A percentile compares a stretch with the other conserved stretches of the same genome.
Conservation (phyloP, 2,329 filamentous ascomycete genomes). For the Colletotrichum navitas region DNA sequence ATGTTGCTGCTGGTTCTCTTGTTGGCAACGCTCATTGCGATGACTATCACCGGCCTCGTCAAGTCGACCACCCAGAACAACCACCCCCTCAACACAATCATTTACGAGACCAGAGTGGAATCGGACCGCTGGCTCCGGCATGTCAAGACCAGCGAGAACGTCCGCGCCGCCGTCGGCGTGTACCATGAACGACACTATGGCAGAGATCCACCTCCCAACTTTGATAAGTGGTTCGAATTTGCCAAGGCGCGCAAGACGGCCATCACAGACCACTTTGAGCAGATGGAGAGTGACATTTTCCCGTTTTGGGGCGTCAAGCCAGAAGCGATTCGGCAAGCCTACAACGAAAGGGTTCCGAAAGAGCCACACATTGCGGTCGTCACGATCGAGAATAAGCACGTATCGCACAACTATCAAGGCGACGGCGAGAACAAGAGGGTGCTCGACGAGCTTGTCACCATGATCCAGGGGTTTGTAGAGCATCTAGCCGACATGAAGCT, state of each 20-base stretch:
- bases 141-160: constrained; percentile 60
- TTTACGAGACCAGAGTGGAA: constrained; percentile 62
- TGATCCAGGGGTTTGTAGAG: constrained; percentile 79
- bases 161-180: constrained; percentile 60
- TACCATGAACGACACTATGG: constrained; percentile 69
- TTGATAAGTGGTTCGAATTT: constrained; percentile 87
- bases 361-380: constrained; percentile 61
- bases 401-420: constrained; percentile 55
- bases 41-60: constrained; percentile 53
- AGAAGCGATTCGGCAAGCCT: constrained; percentile 73
- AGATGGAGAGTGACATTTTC: constrained; percentile 79
- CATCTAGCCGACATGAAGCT: constrained; percentile 87
- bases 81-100: constrained; percentile 63
- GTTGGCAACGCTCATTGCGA: constrained; percentile 52
- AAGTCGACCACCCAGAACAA: constrained; percentile 47
- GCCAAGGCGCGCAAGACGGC: constrained; percentile 76
- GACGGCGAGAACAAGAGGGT: constrained; percentile 51
- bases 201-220: constrained; percentile 81
- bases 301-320: constrained; percentile 85
- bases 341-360: constrained; percentile 52
- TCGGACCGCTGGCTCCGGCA: constrained; percentile 64
- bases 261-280: constrained; percentile 85
- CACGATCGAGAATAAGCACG: constrained; percentile 74
- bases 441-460: constrained; percentile 65
- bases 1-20: constrained; percentile 56